These are phyloP conservation scores for Fusarium sp. DNA, from an alignment of 2,329 filamentous ascomycete species.

Conservation along the genomic window DNA sequence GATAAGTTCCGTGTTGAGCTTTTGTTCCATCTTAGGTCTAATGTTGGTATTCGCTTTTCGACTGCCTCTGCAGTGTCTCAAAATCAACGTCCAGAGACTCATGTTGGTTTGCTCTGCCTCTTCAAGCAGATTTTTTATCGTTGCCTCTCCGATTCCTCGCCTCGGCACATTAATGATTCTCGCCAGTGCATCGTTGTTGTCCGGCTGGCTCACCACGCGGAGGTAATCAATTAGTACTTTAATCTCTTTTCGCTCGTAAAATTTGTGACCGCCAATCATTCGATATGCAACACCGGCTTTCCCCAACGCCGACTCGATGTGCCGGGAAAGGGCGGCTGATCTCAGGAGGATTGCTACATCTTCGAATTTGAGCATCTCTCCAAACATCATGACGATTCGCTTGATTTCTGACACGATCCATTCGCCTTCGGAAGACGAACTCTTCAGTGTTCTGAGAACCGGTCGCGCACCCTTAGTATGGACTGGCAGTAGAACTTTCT, in stretches of 20 bases:
- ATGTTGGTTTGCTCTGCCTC: slow-evolving; percentile 79
- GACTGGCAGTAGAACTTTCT: slow-evolving; percentile 83
- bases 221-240: slow-evolving; percentile 91
- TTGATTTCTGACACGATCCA: slow-evolving; percentile 92
- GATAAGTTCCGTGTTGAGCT: slow-evolving; percentile 65
- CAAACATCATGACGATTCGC: slow-evolving; percentile 77
- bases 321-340: slow-evolving; percentile 83
- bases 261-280: slow-evolving; percentile 91
- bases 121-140: slow-evolving; percentile 78
- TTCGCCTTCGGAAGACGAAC: slow-evolving; percentile 78
- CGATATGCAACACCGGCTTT: slow-evolving; percentile 87
- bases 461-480: slow-evolving; percentile 84
- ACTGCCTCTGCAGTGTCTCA: slow-evolving; percentile 65
- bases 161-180: slow-evolving; percentile 88
- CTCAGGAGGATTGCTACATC: slow-evolving; percentile 92
- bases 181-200: slow-evolving; percentile 87
- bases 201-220: slow-evolving; percentile 83
- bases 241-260: slow-evolving; percentile 92
- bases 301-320: slow-evolving; percentile 86
- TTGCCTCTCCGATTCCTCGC: slow-evolving; percentile 83
- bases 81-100: slow-evolving; percentile 81
- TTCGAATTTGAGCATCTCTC: slow-evolving; percentile 76
- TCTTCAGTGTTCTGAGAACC: slow-evolving; percentile 81
- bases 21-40: slow-evolving; percentile 65
- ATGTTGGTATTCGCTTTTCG: slow-evolving; percentile 64